Conservation (phyloP, 495 filamentous ascomycete species). For the Aspergillus cavernicola region DNA sequence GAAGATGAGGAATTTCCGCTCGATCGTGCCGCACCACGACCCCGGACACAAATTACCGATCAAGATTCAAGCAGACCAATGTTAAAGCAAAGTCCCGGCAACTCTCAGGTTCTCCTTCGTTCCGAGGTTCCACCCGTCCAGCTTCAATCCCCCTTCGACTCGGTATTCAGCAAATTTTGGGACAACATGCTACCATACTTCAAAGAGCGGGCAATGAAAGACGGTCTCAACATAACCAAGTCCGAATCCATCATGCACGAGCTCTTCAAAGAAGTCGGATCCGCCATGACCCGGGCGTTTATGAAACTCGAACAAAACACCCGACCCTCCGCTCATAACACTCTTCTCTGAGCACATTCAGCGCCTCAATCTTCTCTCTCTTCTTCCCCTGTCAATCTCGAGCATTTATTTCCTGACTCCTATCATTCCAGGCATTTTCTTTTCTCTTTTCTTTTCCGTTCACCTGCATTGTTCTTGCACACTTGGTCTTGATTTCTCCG, state of each 20-base stretch:
- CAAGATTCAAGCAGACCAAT: neutral
- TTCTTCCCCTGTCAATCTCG: neutral
- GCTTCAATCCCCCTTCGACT: slow-evolving; percentile 11
- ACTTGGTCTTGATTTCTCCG: neutral
- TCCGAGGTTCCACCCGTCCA: slow-evolving; percentile 1
- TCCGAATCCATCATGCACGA: slow-evolving; percentile 21
- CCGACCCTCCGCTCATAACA: neutral
- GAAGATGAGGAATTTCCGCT: slow-evolving; percentile 7
- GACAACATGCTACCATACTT: slow-evolving; percentile 15
- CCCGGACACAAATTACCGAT: slow-evolving; percentile 4
- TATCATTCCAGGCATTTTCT: neutral
- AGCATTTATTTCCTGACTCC: neutral
- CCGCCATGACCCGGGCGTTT: slow-evolving; percentile 16
- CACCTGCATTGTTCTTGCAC: neutral
- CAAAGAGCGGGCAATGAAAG: slow-evolving; percentile 10
- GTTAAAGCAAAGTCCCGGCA: neutral
- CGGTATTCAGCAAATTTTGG: slow-evolving; percentile 14
- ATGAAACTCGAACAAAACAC: slow-evolving; percentile 12
- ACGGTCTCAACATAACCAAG: slow-evolving; percentile 2
- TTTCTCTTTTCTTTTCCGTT: neutral
- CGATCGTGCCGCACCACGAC: slow-evolving; percentile 14
- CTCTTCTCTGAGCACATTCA: neutral
- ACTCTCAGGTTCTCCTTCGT: neutral
- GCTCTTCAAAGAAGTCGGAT: slow-evolving; percentile 20
- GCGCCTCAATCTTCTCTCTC: neutral